Percentiles rank a stretch among this genome's conserved stretches.
phyloP scores from a whole-genome alignment of 2,329 filamentous ascomycete species.

The Moelleriella libera region DNA sequence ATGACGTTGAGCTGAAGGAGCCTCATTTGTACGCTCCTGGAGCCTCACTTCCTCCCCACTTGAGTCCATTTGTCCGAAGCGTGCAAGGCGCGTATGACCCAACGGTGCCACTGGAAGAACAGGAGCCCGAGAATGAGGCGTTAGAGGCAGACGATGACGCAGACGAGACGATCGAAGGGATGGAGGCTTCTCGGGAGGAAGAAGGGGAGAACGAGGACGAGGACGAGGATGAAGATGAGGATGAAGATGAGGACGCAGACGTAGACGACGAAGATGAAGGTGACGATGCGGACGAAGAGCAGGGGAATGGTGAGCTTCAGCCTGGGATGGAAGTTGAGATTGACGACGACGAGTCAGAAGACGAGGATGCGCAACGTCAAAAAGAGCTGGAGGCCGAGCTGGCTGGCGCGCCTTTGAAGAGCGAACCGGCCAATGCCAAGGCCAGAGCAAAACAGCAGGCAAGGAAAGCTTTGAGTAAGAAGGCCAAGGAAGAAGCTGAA shows the following conservation, averaged over 20 bases:
- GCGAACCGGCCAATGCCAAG: slow-evolving; percentile 31
- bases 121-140: slow-evolving; percentile 77
- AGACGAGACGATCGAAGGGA: slow-evolving; percentile 23
- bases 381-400: slow-evolving; percentile 88
- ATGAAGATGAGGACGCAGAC: slow-evolving; percentile 24
- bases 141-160: slow-evolving; percentile 49
- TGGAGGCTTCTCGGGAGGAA: slow-evolving; percentile 31
- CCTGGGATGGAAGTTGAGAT: slow-evolving; percentile 24
- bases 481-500: slow-evolving; percentile 64
- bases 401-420: slow-evolving; percentile 48
- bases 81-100: slow-evolving; percentile 86
- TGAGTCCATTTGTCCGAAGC: slow-evolving; percentile 89
- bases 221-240: slow-evolving; percentile 28
- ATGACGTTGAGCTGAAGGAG: slow-evolving; percentile 76
- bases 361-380: slow-evolving; percentile 62
- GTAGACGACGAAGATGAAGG: slow-evolving; percentile 42
- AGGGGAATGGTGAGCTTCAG: slow-evolving; percentile 42
- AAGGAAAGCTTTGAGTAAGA: slow-evolving; percentile 54
- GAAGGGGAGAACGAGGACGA: slow-evolving; percentile 27
- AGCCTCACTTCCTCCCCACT: slow-evolving; percentile 77
- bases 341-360: slow-evolving; percentile 32
- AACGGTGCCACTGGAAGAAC: slow-evolving; percentile 68
- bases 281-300: slow-evolving; percentile 51
- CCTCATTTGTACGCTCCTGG: slow-evolving; percentile 84
- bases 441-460: slow-evolving; percentile 55